Base-by-base conservation (phyloP, 1,284 basidiomycete genomes). In the Mycosarcoma mackinlayi region DNA sequence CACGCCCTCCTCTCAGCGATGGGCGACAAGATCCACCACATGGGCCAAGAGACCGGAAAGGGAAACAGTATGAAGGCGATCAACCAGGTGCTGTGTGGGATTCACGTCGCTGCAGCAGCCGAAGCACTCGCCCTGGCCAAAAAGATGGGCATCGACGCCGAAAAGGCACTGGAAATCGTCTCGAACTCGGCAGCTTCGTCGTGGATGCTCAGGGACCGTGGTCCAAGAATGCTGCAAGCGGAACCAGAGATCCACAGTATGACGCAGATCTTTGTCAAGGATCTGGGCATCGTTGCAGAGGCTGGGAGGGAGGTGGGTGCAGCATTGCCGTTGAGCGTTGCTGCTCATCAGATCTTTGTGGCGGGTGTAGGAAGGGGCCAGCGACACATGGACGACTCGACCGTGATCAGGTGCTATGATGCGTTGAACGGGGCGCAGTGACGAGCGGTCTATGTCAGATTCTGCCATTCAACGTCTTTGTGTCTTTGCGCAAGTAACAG, bases 121-220 rank as follows among this genome's bases (percentile, higher is more conserved):
- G 84, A 84, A 61, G 83, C 80, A 0, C 65, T 84, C 28, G 79
- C 81, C 0, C 78, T 84, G 39, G 83, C 84, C 4, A 68, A 71
- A 10, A 76, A 76, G 35, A 81, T 83, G 52, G 71, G 71, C 3
- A 82, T 85, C 75, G 78, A 84, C 49, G 70, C 80, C 0, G 52
- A 61, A 6, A 74, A 67, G 1, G 79, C 83, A 6, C 81, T 78
- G 49, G 73, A 80, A 19, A 78, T 84, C 9, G 78, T 84, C 18
- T 72, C 62, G 25, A 70, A 53, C 7, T 83, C 82, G 1, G 80
- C 80, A 8, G 83, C 79, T 4, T 72, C 63, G 23, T 76, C 75
- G 38, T 83, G 78, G 68, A 80, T 82, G 71, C 75, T 81, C 56
- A 59, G 67, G 21, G 81, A 83, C 51, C 76, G 83, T 67, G 55